Evolutionary conservation across 2,329 filamentous ascomycete species (phyloP).

Genomic region (Fragosphaeria purpurea): DNA sequence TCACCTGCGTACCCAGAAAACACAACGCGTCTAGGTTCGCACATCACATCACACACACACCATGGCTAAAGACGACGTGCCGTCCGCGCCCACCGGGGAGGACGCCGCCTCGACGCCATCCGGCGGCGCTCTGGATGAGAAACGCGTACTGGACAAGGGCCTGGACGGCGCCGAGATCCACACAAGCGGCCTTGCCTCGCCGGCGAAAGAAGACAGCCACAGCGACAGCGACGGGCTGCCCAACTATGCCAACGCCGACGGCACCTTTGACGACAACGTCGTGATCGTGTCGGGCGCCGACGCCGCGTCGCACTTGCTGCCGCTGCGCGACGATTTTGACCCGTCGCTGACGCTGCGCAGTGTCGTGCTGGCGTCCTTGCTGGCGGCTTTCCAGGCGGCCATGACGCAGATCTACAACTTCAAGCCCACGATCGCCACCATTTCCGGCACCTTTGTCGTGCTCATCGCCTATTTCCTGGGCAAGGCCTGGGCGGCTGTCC

Average conservation of each 20-base stretch:
- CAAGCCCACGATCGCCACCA: slow-evolving; percentile 29
- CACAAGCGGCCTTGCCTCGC: too few species aligned
- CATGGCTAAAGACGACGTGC: too few species aligned
- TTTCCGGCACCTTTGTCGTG: slow-evolving; percentile 45
- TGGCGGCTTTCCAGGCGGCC: slow-evolving; percentile 43
- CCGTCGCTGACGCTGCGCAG: slow-evolving; percentile 42
- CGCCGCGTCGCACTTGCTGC: slow-evolving; percentile 36
- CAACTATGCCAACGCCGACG: slow-evolving; percentile 21
- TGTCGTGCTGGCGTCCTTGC: slow-evolving; percentile 36
- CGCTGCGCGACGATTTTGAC: slow-evolving; percentile 44
- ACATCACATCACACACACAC: too few species aligned
- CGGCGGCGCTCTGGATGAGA: too few species aligned
- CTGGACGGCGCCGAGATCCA: too few species aligned
- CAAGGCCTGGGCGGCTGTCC: slow-evolving; percentile 33
- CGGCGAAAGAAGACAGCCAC: neutral
- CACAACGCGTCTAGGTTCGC: too few species aligned
- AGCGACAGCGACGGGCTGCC: neutral
- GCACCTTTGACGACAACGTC: slow-evolving; percentile 21
- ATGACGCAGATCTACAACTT: slow-evolving; percentile 47
- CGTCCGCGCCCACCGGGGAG: too few species aligned
- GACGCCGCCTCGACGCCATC: too few species aligned
- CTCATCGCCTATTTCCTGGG: slow-evolving; percentile 47
- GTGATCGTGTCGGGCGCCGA: slow-evolving; percentile 44
- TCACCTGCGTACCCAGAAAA: too few species aligned
- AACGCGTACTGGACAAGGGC: too few species aligned